Base-by-base conservation (phyloP, 345 rosid genomes). In the Abelmoschus esculentus region DNA sequence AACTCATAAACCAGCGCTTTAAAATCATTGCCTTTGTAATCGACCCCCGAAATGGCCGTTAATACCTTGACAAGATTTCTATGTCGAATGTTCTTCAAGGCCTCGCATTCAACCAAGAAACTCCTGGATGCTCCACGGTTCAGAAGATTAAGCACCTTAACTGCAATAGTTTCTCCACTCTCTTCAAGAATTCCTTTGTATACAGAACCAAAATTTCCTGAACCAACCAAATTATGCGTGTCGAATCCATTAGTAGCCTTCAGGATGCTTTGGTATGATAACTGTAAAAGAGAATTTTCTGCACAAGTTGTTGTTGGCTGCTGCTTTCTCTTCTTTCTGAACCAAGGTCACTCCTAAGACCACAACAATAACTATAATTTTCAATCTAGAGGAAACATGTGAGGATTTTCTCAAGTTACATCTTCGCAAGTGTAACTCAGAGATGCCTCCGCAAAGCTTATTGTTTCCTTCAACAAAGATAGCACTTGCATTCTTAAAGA, bases 1-100 rank as follows among this genome's bases (percentile, higher is more conserved):
- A 59, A 69, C 44, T 71, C 73, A 69, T 57, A 69, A 18, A 69
- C 72, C 31, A 69, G 12, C 4, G 64, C 72, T 28, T 69, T 69
- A 56, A 69, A 70, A 70, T 70, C 72, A 70, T n/a, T 56, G 0
- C 64, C 72, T 5, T 42, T 47, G 10, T 54, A 58, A 19, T 70
- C 72, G 3, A 57, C 32, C 22, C 72, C 32, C 6, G 72, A 70
- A 56, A 46, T 36, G 3, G 31, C 72, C 0, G 86, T 75, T 7
- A 83, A 2, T 36, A 85, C 11, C 61, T 79, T 79, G 58, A 83
- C 55, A 13, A 87, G 86, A 71, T 87, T 83, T 6, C 85, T 61
- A 57, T 80, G 87, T 29, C 80, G 69, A 28, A 79, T 52, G 10
- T 54, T 79, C 56, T 61, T 53, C 61, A 56, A 26, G 15, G 61